Percentiles rank a stretch among this genome's conserved stretches.
Evolutionary conservation across 805 yeast species (phyloP).

Genomic region (Saccharomycopsis guyanensis): DNA sequence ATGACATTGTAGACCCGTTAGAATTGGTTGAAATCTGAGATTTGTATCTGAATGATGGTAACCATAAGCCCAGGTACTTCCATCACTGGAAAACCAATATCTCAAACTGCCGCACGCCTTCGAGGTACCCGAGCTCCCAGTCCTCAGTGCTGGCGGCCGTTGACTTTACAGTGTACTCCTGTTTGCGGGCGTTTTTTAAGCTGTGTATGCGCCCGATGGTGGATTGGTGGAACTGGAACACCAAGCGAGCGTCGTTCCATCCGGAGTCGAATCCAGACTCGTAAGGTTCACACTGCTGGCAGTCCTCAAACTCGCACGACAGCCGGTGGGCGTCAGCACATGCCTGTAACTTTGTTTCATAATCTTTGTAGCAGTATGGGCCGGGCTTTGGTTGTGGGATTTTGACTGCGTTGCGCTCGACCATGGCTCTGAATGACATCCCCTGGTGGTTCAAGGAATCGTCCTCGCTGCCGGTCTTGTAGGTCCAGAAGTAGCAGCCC

Average conservation of each 20-base stretch:
- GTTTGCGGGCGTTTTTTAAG: constrained; percentile 57
- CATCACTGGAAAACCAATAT: neutral
- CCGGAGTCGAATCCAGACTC: constrained; percentile 70
- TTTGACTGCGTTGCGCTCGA: too few relatives aligned
- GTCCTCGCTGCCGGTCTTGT: constrained; percentile 72
- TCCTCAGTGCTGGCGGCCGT: neutral
- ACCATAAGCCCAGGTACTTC: neutral
- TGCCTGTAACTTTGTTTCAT: neutral
- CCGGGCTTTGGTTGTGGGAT: too few relatives aligned
- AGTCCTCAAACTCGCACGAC: constrained; percentile 60
- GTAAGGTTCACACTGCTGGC: constrained; percentile 58
- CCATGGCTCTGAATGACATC: constrained; percentile 85
- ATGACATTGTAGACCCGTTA: too few relatives aligned
- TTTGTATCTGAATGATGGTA: too few relatives aligned
- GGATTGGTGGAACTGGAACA: constrained; percentile 61
- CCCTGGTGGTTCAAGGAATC: constrained; percentile 49
- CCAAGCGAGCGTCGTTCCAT: constrained; percentile 60
- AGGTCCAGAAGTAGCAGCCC: constrained; percentile 88
- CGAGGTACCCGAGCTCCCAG: neutral
- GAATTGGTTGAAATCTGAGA: too few relatives aligned
- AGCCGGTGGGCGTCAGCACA: constrained; percentile 37
- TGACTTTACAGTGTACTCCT: constrained; percentile 40
- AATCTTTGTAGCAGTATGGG: neutral
- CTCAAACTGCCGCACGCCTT: neutral
- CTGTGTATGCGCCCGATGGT: constrained; percentile 63